Base-by-base conservation (phyloP, 257 asterid species). In the Solanum paucissectum region DNA sequence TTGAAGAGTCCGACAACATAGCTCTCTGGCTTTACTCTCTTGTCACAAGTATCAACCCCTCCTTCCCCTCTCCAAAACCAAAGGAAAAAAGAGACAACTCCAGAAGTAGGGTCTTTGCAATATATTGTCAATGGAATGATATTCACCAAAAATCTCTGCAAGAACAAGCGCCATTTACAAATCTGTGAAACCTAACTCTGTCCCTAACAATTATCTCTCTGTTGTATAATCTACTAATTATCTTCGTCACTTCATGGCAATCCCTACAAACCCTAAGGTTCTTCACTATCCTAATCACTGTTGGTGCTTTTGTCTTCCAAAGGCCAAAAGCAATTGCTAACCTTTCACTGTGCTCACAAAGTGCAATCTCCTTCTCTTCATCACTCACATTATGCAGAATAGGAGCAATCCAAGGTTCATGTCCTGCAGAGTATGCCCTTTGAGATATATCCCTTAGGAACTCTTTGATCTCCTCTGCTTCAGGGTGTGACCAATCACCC, bases 131-230 rank as follows among this genome's bases (percentile, higher is more conserved):
- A 18, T 29, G 23, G 42, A 46, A 29, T 40, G 37, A 46, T 25
- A 29, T 32, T 38, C 33, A 94, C 96, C 96, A 95, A 84, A 94
- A 93, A 89, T 91, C 95, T 88, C 88, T 90, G 91, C 96, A 94
- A 90, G 95, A 93, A 75, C 95, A 92, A 18, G 87, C 87, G 64
- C 96, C 98, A 87, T 90, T 58, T 9, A 89, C 93, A 64, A 94
- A 92, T 89, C 83, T 92, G 84, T 94, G 98, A 87, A 94, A 94
- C 71, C 94, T 88, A 83, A 94, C 90, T 58, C 94, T 88, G 42
- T 94, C 98, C 90, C 98, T 90, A 34, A 94, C 95, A 37, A 94
- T 69, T 27, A 95, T 94, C 88, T 94, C 95, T 87, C 98, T 91
- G 62, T 85, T 88, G 85, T 95, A 95, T 91, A 94, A 44, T 82